These are phyloP conservation scores for Amanita polypyramis DNA, from an alignment of 768 basidiomycete species.

Conservation along the genomic window DNA sequence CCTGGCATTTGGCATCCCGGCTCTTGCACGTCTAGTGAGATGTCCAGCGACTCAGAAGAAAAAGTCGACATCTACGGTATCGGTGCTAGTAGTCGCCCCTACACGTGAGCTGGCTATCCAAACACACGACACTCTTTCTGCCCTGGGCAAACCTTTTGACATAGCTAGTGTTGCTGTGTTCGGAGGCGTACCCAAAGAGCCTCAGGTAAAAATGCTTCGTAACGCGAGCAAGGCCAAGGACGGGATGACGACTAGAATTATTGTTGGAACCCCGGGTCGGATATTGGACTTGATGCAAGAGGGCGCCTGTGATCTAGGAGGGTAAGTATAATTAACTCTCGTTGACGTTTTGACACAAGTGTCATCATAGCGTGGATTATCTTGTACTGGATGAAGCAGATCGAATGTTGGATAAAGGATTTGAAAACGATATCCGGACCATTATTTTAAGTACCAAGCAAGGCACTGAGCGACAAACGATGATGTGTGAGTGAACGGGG, in stretches of 20 bases:
- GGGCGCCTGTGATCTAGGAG: constrained; percentile 72
- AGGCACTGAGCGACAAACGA: constrained; percentile 68
- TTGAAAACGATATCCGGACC: constrained; percentile 91
- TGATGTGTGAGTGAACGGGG: constrained; percentile 71
- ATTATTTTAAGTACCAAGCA: constrained; percentile 75
- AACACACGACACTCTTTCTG: constrained; percentile 75
- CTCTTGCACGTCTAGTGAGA: constrained; percentile 55
- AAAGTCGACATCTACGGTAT: constrained; percentile 28
- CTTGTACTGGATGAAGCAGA: constrained; percentile 97
- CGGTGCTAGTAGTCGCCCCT: constrained; percentile 79
- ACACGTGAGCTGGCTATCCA: constrained; percentile 96
- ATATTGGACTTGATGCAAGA: constrained; percentile 88
- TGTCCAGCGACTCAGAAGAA: constrained; percentile 20
- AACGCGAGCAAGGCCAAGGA: constrained; percentile 39
- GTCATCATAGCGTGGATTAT: constrained; percentile 60
- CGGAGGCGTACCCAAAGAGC: constrained; percentile 88
- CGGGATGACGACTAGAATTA: constrained; percentile 50
- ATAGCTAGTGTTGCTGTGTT: constrained; percentile 83
- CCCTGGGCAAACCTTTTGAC: constrained; percentile 62
- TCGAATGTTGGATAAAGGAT: constrained; percentile 90
- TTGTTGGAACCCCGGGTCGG: constrained; percentile 94
- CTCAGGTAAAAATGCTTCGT: constrained; percentile 63
- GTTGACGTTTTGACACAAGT: constrained; percentile 1
- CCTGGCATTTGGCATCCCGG: constrained; percentile 90
- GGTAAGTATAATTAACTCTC: constrained; percentile 29